Evolutionary conservation across 371 early-diverging fungal genomes (phyloP).

Genomic region (Lichtheimia corymbifera): DNA sequence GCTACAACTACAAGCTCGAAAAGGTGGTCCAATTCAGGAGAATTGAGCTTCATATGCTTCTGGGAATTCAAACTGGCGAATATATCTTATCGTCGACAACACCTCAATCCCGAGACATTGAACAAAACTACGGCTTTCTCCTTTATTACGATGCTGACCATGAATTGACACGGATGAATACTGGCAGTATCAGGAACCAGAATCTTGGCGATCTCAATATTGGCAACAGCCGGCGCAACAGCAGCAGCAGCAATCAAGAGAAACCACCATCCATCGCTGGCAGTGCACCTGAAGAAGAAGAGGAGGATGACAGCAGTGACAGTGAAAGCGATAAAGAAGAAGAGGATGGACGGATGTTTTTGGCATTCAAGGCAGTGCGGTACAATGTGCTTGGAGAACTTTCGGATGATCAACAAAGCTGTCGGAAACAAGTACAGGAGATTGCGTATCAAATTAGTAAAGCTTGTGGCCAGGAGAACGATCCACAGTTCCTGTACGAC

Average conservation of each 20-base stretch:
- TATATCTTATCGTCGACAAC: conserved; percentile 52
- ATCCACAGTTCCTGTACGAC: conserved; percentile 24
- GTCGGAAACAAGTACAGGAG: conserved; percentile 35
- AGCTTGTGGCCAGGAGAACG: conserved; percentile 23
- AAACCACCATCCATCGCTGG: conserved; percentile 1
- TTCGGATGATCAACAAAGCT: conserved; percentile 30
- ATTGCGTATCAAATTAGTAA: conserved; percentile 32
- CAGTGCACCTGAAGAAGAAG: not conserved
- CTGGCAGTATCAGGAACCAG: conserved; percentile 59
- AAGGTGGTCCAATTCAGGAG: conserved; percentile 72
- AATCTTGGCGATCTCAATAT: conserved; percentile 27
- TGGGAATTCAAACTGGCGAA: conserved; percentile 61
- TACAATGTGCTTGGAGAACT: conserved; percentile 46
- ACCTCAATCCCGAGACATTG: conserved; percentile 34
- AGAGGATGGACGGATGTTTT: conserved; percentile 11
- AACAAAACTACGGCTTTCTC: conserved; percentile 65
- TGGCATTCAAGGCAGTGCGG: conserved; percentile 44
- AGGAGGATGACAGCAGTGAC: conserved; percentile 2
- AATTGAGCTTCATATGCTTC: conserved; percentile 59
- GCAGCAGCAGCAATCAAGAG: not conserved
- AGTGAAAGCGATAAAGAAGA: conserved; percentile 2
- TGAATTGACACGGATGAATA: conserved; percentile 58
- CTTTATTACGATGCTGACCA: conserved; percentile 51
- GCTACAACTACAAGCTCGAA: conserved; percentile 71
- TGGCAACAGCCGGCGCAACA: not conserved